Base-by-base conservation (phyloP, 805 yeast species). In the Saturnispora galanensis region DNA sequence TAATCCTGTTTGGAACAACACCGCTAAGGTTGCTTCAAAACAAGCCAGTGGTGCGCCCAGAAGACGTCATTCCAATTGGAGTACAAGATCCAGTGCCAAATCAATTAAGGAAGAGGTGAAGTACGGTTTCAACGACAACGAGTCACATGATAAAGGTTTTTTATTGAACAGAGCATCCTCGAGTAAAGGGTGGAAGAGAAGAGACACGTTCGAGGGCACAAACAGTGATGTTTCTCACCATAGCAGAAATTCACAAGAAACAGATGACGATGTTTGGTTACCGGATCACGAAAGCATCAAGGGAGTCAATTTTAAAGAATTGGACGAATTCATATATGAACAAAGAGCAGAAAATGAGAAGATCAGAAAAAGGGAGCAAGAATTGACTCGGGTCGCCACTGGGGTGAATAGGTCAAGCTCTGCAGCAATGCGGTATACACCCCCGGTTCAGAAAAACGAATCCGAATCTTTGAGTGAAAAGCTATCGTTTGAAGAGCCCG, bases 181-280 rank as follows among this genome's bases (percentile, higher is more conserved):
- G 1, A 59, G 60, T 12, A 58, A 62, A 10, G 63, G 68, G 12
- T 51, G 55, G 39, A 56, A 42, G 18, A 47, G 39, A 15, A 28
- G 41, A 7, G 39, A 41, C n/a, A 44, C 38, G 50, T 42, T 42
- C 31, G 11, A 47, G 34, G 65, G 63, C 11, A 62, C 66, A 35
- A 87, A 81, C 54, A 74, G 79, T 48, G 90, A 83, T 51, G 73
- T 71, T 53, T 82, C 89, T 1, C 84, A 77, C 52, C 84, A 80
- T 2, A 81, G 90, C 9, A 70, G 87, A 51, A 77, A 80, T 15
- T 80, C 89, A 4, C 95, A 85, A 54, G 96, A 88, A 58, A 87
- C 96, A 0, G 97, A 90, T 57, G 96, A 87, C 58, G 97, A 90
- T 73, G 98, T 90, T 37, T 90, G 97, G 86, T 67, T 78, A 40